These are phyloP conservation scores for Pseudocercospora cruenta DNA, from an alignment of 2,329 filamentous ascomycete species.

Conservation along the genomic window DNA sequence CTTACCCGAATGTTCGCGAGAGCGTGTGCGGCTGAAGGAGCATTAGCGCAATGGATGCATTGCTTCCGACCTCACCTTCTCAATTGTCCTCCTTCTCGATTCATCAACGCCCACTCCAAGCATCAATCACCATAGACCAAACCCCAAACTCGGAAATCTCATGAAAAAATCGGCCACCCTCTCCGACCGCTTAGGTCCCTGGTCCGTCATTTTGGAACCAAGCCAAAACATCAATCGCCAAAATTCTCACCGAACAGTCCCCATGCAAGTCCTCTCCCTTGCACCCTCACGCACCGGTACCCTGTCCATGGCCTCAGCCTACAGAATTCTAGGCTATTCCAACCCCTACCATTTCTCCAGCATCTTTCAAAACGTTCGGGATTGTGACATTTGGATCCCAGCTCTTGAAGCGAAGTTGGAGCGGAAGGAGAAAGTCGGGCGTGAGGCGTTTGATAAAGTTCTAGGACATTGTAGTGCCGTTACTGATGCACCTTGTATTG, in stretches of 20 bases:
- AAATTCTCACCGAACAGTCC: not conserved
- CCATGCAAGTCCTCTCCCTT: slow-evolving; percentile 25
- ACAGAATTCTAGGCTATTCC: slow-evolving; percentile 21
- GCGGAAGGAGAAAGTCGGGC: not conserved
- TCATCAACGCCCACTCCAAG: too few relatives aligned
- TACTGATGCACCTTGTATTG: slow-evolving; percentile 36
- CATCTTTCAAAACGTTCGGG: not conserved
- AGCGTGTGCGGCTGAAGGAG: not conserved
- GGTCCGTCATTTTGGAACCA: not conserved
- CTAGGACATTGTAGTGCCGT: slow-evolving; percentile 36
- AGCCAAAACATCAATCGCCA: not conserved
- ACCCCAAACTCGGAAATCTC: not conserved
- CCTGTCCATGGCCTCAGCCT: slow-evolving; percentile 22
- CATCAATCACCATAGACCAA: too few relatives aligned
- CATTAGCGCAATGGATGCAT: not conserved
- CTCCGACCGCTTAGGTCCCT: not conserved
- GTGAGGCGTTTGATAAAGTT: slow-evolving; percentile 35
- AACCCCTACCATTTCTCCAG: slow-evolving; percentile 6
- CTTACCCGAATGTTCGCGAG: too few relatives aligned
- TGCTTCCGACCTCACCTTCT: too few relatives aligned
- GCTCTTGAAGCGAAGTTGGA: slow-evolving; percentile 3
- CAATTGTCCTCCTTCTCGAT: too few relatives aligned
- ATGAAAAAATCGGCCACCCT: not conserved
- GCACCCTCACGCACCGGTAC: slow-evolving; percentile 26
- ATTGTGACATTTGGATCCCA: slow-evolving; percentile 5